These are phyloP conservation scores for Deinandra increscens DNA, from an alignment of 129 eudicot genomes.

Conservation along the genomic window DNA sequence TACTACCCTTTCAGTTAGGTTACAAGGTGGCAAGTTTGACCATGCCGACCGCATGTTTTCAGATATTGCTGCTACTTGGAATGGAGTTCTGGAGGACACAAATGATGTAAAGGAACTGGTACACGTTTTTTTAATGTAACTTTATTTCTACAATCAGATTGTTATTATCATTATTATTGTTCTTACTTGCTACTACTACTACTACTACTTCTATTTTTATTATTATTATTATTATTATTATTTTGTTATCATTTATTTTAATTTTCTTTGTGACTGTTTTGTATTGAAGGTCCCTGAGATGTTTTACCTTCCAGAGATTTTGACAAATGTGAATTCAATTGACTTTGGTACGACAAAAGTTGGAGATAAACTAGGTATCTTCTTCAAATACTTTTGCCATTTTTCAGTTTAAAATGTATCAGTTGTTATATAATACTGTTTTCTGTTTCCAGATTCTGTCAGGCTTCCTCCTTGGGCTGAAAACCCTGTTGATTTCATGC, in stretches of 20 bases:
- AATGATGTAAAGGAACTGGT: conserved; percentile 92
- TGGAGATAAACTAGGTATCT: conserved; percentile 82
- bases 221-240: neutral
- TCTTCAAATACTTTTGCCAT: conserved; percentile 11
- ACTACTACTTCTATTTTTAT: neutral
- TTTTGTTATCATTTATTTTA: neutral
- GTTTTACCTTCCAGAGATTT: conserved; percentile 84
- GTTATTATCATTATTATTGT: neutral
- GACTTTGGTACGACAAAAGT: conserved; percentile 83
- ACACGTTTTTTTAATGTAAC: neutral
- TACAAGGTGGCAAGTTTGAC: conserved; percentile 84
- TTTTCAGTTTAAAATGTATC: neutral
- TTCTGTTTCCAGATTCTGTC: conserved; percentile 58
- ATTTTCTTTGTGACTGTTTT: neutral
- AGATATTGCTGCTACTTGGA: conserved; percentile 89
- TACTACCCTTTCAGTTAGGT: conserved; percentile 74
- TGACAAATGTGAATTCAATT: conserved; percentile 77
- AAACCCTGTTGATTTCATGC: conserved; percentile 82
- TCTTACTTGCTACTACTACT: neutral
- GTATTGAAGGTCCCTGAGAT: conserved; percentile 74
- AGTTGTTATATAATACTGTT: neutral
- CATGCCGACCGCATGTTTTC: conserved; percentile 87
- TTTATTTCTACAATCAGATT: conserved; percentile 11
- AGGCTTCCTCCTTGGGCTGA: conserved; percentile 94
- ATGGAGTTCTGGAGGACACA: conserved; percentile 87